Percentiles rank a stretch among this genome's conserved stretches.
Evolutionary conservation across 108 stramenopile genomes (phyloP).

Genomic region (Cyclotella cryptica): DNA sequence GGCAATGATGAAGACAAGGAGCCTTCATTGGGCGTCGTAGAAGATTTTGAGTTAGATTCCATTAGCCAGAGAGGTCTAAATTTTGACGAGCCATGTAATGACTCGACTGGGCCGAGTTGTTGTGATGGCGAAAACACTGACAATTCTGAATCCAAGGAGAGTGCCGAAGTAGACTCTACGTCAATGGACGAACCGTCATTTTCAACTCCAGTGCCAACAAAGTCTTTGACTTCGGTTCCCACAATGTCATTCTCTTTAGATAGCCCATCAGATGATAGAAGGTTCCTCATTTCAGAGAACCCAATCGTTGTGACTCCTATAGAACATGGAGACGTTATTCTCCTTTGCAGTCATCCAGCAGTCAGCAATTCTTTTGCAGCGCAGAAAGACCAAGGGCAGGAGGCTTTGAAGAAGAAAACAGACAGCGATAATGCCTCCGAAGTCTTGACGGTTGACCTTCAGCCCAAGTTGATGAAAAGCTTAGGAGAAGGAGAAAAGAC

Average conservation of each 20-base stretch:
- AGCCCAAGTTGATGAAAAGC: not conserved
- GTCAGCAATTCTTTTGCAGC: not conserved
- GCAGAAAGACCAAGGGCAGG: not conserved
- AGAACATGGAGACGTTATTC: slow-evolving; percentile 8
- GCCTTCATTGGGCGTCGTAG: not conserved
- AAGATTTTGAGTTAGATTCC: not conserved
- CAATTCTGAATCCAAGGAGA: not conserved
- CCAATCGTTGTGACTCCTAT: slow-evolving; percentile 8
- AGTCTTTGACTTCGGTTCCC: not conserved
- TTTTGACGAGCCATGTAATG: no score
- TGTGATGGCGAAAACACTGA: not conserved
- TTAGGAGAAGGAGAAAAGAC: not conserved
- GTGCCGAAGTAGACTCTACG: not conserved
- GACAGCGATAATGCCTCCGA: not conserved
- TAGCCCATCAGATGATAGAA: not conserved
- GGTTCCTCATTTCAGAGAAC: not conserved
- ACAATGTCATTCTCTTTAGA: slow-evolving; percentile 4
- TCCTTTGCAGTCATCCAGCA: not conserved
- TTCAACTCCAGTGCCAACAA: not conserved
- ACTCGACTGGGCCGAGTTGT: no score
- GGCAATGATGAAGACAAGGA: not conserved
- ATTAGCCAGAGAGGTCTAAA: no score
- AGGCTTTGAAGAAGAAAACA: no score
- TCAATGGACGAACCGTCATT: not conserved
- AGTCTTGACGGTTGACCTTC: not conserved